phyloP scores from a whole-genome alignment of 129 eudicot genomes.

The Ambrosia trifida region DNA sequence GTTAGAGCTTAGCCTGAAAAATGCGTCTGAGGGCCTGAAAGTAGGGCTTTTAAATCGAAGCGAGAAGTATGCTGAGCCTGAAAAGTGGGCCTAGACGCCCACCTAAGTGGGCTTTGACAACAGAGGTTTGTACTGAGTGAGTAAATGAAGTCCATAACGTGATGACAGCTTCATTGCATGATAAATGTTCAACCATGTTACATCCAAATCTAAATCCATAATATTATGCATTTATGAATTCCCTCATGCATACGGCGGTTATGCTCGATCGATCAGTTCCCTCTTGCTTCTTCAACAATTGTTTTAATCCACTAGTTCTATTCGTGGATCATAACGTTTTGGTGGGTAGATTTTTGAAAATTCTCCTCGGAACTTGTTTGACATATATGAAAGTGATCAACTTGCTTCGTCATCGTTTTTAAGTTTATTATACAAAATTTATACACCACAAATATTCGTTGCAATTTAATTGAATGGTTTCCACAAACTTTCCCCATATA shows the following conservation, averaged over 20 bases:
- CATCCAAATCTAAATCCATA: conserved; percentile 31
- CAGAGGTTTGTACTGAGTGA: conserved; percentile 29
- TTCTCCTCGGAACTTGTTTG: conserved; percentile 2
- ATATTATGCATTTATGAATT: conserved; percentile 34
- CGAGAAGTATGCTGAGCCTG: too few relatives aligned
- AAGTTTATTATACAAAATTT: too few relatives aligned
- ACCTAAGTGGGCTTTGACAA: too few relatives aligned
- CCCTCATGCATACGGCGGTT: conserved; percentile 35
- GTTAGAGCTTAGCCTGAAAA: too few relatives aligned
- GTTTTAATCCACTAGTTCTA: conserved; percentile 28
- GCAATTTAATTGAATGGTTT: background rate
- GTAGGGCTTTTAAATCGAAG: too few relatives aligned
- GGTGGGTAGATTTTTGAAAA: conserved; percentile 7
- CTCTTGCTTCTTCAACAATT: conserved; percentile 36
- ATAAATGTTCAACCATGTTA: conserved; percentile 1
- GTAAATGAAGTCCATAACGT: conserved; percentile 28
- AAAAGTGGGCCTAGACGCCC: too few relatives aligned
- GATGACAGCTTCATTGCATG: conserved; percentile 19
- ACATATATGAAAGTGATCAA: background rate
- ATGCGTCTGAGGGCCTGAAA: too few relatives aligned
- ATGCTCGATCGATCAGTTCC: conserved; percentile 27
- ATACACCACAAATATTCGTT: background rate
- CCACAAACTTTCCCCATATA: background rate
- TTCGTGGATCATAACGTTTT: conserved; percentile 31
- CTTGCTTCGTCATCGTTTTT: conserved; percentile 15